These are phyloP conservation scores for Dimargaris xerosporica DNA, from an alignment of 192 early-diverging fungal genomes.

Conservation along the genomic window DNA sequence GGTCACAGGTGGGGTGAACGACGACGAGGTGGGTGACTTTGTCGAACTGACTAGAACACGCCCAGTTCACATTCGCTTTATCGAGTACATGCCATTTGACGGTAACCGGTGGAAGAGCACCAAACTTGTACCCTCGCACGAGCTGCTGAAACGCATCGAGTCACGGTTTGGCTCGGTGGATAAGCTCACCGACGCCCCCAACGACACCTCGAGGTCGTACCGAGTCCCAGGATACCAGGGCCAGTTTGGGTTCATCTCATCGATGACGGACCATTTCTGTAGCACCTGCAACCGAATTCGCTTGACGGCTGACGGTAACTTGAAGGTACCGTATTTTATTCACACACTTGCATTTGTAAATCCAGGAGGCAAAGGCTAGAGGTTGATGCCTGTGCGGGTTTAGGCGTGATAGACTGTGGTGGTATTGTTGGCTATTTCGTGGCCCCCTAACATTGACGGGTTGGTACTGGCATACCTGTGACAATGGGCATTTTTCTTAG, in stretches of 20 bases:
- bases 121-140: conserved; percentile 73
- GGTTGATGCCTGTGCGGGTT: no score
- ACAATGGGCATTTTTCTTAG: neutral
- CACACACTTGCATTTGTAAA: no score
- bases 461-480: no score
- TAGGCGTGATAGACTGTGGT: no score
- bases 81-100: conserved; percentile 99
- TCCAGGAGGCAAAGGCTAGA: no score
- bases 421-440: no score
- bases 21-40: conserved; percentile 68
- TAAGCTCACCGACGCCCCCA: conserved; percentile 49
- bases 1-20: conserved; percentile 75
- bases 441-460: no score
- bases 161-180: conserved; percentile 38
- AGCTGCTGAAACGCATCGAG: conserved; percentile 46
- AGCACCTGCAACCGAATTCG: conserved; percentile 85
- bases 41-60: conserved; percentile 67
- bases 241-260: conserved; percentile 93
- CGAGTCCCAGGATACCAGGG: conserved; percentile 62
- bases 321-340: conserved; percentile 42
- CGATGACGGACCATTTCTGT: conserved; percentile 97
- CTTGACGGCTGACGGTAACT: conserved; percentile 83
- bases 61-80: conserved; percentile 72
- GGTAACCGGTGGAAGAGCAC: conserved; percentile 80
- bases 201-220: conserved; percentile 74